Evolutionary conservation across 1,284 basidiomycete species (phyloP), one percentile per base, ranked within the genome.

Genomic region (Schizopora paradoxa): DNA sequence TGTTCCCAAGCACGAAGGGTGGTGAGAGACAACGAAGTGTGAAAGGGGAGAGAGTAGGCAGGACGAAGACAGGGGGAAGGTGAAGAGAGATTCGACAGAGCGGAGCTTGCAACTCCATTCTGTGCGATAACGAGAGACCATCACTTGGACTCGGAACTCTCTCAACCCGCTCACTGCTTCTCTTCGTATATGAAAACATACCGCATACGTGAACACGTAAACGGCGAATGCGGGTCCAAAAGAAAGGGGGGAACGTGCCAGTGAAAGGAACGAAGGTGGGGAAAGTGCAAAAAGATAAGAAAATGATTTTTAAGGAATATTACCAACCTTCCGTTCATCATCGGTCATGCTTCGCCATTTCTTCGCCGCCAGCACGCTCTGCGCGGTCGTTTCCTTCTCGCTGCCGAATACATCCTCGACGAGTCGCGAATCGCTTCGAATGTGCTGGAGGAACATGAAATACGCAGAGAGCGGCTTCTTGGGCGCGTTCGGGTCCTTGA

Each of bases 381-480:
- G 94, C 66, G 88, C 89, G 29, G 93, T 94, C 3, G 94, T 94
- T 68, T 95, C 93, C 35, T 81, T 85, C 68, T 95, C 92, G 42
- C 88, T 85, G n/a, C 86, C 89, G 67, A 95, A 95, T 13, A 96
- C 83, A 18, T 86, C 82, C 53, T 66, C 73, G 14, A 90, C 84
- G 26, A 91, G 67, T 32, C 72, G 69, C 10, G 79, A 76, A 58
- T 88, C 82, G 37, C 82, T 77, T 52, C 91, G 76, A 57, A 94
- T 93, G 39, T 83, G 79, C 63, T 93, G 90, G 52, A 96, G 66
- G 72, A 94, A 97, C 79, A 95, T 86, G 58, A 96, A 96, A 63
- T 96, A 97, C 2, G 93, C 92, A 57, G 82, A 87, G 23, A 96
- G 77, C 2, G 93, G 93, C 66, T 95, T 95, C 80, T 94, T 94